Evolutionary conservation across 73 alveolate genomes (phyloP).

Genomic region (Paramecium biaurelia): DNA sequence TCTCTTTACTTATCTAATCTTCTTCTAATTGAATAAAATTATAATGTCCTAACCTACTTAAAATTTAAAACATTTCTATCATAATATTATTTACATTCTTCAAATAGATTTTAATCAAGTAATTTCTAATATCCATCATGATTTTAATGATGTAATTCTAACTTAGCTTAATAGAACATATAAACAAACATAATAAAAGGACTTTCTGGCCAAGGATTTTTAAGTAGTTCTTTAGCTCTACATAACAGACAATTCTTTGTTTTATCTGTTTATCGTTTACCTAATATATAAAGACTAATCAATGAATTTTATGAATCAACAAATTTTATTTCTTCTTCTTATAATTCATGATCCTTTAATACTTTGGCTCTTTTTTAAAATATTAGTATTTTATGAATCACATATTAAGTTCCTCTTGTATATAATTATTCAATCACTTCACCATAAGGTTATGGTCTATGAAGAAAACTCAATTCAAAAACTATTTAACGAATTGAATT

Average conservation of each 20-base stretch:
- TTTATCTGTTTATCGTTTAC: neutral
- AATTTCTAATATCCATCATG: neutral
- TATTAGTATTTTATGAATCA: neutral
- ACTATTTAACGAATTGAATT: neutral
- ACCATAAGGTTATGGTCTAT: neutral
- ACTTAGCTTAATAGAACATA: neutral
- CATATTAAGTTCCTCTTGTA: neutral
- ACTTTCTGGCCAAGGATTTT: neutral
- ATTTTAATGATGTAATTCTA: neutral
- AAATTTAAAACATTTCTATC: neutral
- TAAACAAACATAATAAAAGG: neutral
- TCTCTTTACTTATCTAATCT: neutral
- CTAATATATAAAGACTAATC: neutral
- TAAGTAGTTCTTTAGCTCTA: neutral
- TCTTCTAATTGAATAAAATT: neutral
- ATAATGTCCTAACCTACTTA: neutral
- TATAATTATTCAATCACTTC: neutral
- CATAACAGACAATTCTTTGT: neutral
- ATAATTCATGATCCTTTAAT: neutral
- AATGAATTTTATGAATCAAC: neutral
- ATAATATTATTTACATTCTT: neutral
- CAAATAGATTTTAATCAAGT: neutral
- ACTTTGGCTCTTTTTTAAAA: neutral
- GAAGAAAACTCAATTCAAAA: constrained; percentile 13
- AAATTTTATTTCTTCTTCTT: neutral